A percentile compares a stretch with the other conserved stretches of the same genome.
phyloP scores from a whole-genome alignment of 371 early-diverging fungal species.

The Paramicrosporidium saccamoebae region DNA sequence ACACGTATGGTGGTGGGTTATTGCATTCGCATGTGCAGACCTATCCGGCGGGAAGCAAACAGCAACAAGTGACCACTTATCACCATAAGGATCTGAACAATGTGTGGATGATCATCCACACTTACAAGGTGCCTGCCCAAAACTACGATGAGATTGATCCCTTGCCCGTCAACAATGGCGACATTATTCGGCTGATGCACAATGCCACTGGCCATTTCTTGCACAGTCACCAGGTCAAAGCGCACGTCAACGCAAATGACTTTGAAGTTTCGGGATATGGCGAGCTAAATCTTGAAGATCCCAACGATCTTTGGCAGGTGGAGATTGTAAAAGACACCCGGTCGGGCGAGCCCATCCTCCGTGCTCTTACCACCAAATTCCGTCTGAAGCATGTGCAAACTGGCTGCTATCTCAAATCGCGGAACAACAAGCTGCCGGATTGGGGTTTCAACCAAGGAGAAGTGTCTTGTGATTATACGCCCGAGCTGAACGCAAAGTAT shows the following conservation, averaged over 20 bases:
- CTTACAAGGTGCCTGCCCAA: conserved; percentile 4
- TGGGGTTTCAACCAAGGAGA: conserved; percentile 97
- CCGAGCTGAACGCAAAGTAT: conserved; percentile 12
- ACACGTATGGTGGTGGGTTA: conserved; percentile 62
- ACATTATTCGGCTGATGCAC: conserved; percentile 51
- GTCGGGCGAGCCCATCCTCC: conserved; percentile 10
- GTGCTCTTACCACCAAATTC: conserved; percentile 55
- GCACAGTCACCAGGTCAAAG: conserved; percentile 43
- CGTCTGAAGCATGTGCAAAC: conserved; percentile 36
- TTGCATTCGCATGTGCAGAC: conserved; percentile 88
- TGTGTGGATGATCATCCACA: conserved; percentile 36
- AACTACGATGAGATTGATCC: conserved; percentile 10
- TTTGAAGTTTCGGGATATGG: conserved; percentile 69
- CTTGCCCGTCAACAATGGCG: conserved; percentile 34
- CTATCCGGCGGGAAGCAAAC: conserved; percentile 70
- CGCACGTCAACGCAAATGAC: conserved; percentile 42
- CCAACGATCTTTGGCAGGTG: conserved; percentile 61
- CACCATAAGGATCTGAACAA: conserved; percentile 91
- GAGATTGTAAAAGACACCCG: conserved; percentile 37
- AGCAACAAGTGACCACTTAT: conserved; percentile 96
- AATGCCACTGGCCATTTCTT: conserved; percentile 28
- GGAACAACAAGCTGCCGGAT: conserved; percentile 51
- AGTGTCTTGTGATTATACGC: conserved; percentile 43
- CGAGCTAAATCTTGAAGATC: conserved; percentile 17
- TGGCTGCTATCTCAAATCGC: conserved; percentile 45